Conservation (phyloP, 257 asterid genomes). For the Scutellaria barbata region DNA sequence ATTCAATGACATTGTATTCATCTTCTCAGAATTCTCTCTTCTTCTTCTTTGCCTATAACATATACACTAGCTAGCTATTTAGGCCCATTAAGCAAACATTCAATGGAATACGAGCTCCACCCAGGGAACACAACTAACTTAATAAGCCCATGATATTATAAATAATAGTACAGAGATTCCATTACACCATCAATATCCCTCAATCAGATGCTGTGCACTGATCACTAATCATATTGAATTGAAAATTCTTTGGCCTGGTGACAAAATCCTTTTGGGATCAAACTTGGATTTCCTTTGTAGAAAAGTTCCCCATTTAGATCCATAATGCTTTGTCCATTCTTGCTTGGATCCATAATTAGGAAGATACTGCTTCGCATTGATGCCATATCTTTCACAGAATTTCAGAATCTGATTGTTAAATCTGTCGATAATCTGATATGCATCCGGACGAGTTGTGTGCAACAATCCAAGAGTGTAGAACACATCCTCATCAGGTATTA, state of each 20-base stretch:
- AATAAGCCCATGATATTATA: too few relatives aligned
- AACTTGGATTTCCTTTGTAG: slow-evolving; percentile 41
- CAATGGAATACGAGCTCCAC: too few relatives aligned
- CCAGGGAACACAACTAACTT: too few relatives aligned
- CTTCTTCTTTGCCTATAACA: too few relatives aligned
- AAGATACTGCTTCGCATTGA: slow-evolving; percentile 54
- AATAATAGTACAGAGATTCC: too few relatives aligned
- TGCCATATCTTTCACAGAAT: slow-evolving; percentile 37
- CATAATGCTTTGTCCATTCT: slow-evolving; percentile 55
- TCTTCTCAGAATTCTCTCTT: too few relatives aligned
- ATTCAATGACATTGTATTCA: too few relatives aligned
- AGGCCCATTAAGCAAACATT: too few relatives aligned
- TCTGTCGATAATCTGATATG: slow-evolving; percentile 26
- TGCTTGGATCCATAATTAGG: slow-evolving; percentile 39
- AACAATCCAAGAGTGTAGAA: slow-evolving; percentile 44
- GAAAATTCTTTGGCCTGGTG: slow-evolving; percentile 58
- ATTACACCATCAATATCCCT: too few relatives aligned
- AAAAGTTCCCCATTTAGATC: slow-evolving; percentile 48
- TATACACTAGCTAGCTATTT: too few relatives aligned
- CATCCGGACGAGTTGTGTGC: slow-evolving; percentile 32
- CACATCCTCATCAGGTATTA: slow-evolving; percentile 47
- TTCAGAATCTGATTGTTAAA: slow-evolving; percentile 41
- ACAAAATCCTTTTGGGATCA: slow-evolving; percentile 52
- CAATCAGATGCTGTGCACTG: too few relatives aligned
- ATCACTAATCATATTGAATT: slow-evolving; percentile 3